Conservation (phyloP, 768 basidiomycete species). For the Tricholoma terreum region DNA sequence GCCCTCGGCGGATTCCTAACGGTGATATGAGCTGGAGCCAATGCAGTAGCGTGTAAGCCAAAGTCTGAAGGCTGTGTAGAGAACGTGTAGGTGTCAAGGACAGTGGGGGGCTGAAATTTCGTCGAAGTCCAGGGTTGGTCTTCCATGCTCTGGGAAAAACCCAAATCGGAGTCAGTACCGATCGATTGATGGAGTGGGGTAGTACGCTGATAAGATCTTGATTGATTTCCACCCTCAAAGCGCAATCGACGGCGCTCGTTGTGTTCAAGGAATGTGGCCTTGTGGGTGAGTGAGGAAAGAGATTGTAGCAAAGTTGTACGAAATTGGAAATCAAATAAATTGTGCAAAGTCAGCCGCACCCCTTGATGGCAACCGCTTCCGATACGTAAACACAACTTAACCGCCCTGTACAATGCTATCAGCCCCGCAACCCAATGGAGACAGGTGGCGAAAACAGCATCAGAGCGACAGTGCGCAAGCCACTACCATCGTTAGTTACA, state of each 20-base stretch:
- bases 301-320: neutral
- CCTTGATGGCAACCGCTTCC: slow-evolving; percentile 2
- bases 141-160: slow-evolving; percentile 1
- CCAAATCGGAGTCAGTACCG: neutral
- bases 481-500: too few species aligned
- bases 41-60: slow-evolving; percentile 2
- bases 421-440: too few species aligned
- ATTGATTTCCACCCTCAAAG: neutral
- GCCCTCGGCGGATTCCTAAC: slow-evolving; percentile 32
- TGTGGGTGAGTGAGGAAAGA: neutral
- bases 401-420: too few species aligned
- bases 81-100: slow-evolving; percentile 10
- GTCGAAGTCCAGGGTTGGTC: slow-evolving; percentile 10
- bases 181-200: neutral
- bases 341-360: neutral
- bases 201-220: neutral
- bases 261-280: neutral
- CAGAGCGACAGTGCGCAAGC: too few species aligned
- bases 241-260: neutral
- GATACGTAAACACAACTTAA: too few species aligned
- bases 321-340: neutral
- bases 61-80: slow-evolving; percentile 5
- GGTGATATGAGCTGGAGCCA: slow-evolving; percentile 12
- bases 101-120: slow-evolving; percentile 6
- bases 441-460: too few species aligned